Evolutionary conservation across 352 stramenopile genomes (phyloP).

Genomic region (Phytophthora cactorum): DNA sequence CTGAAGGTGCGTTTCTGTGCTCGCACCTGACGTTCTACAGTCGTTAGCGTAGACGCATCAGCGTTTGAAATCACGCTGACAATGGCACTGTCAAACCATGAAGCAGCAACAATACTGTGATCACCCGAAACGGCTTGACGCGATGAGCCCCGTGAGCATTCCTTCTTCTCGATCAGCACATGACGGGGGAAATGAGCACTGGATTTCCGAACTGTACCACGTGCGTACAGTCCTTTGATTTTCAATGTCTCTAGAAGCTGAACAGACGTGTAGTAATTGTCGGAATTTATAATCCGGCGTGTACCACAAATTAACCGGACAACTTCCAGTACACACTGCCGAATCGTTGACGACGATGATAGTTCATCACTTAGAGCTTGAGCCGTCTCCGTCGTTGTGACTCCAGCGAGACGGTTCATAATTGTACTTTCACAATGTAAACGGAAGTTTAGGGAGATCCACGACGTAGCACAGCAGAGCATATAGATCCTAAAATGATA

Average conservation of each 20-base stretch:
- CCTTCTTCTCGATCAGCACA: slow-evolving; percentile 23
- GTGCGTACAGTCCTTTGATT: slow-evolving; percentile 26
- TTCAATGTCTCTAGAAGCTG: slow-evolving; percentile 29
- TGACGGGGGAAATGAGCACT: slow-evolving; percentile 34
- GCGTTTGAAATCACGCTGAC: slow-evolving; percentile 33
- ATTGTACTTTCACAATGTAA: neutral
- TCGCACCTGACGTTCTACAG: slow-evolving; percentile 10
- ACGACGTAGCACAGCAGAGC: no score
- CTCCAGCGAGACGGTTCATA: slow-evolving; percentile 19
- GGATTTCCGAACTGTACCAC: slow-evolving; percentile 25
- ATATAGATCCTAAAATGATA: slow-evolving; percentile 36
- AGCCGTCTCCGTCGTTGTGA: neutral
- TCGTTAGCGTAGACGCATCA: slow-evolving; percentile 5
- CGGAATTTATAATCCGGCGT: slow-evolving; percentile 35
- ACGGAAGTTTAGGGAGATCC: no score
- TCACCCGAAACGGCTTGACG: slow-evolving; percentile 16
- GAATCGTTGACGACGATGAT: neutral
- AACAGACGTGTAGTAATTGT: slow-evolving; percentile 47
- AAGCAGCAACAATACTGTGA: slow-evolving; percentile 22
- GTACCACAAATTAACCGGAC: slow-evolving; percentile 22
- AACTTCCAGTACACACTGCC: slow-evolving; percentile 39
- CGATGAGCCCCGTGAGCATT: slow-evolving; percentile 7
- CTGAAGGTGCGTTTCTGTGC: slow-evolving; percentile 1
- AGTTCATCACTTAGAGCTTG: slow-evolving; percentile 13
- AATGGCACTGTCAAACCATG: slow-evolving; percentile 32